Conservation (phyloP, 345 rosid species). For the Punica granatum region DNA sequence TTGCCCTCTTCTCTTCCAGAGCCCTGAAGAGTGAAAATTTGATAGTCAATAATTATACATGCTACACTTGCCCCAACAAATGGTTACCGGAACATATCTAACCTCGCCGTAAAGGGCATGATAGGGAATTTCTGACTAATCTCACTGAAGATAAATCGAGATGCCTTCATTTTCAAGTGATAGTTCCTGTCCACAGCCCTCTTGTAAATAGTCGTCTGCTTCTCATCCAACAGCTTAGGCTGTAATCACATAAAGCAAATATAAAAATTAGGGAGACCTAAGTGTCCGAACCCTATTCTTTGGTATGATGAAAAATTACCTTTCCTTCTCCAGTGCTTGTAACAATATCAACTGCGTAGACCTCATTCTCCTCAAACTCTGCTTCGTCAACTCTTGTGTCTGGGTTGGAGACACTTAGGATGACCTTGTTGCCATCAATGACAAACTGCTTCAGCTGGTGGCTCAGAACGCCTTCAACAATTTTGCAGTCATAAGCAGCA, state of each 20-base stretch:
- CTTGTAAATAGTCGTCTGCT: slow-evolving; percentile 86
- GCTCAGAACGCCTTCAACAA: slow-evolving; percentile 94
- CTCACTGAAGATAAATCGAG: slow-evolving; percentile 94
- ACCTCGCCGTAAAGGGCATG: slow-evolving; percentile 95
- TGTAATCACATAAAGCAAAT: slow-evolving; percentile 29
- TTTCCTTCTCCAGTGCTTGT: slow-evolving; percentile 97
- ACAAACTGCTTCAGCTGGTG: slow-evolving; percentile 88
- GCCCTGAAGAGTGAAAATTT: slow-evolving; percentile 42
- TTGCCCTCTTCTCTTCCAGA: slow-evolving; percentile 93
- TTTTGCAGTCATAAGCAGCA: slow-evolving; percentile 92
- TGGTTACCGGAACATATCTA: not conserved
- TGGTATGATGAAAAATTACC: slow-evolving; percentile 36
- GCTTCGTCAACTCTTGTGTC: slow-evolving; percentile 91
- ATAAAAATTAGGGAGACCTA: not conserved
- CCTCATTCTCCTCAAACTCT: slow-evolving; percentile 96
- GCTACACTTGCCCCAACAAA: too few species aligned
- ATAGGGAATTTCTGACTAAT: slow-evolving; percentile 68
- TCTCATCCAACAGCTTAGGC: slow-evolving; percentile 96
- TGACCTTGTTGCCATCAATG: slow-evolving; percentile 83
- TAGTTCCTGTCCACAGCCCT: slow-evolving; percentile 77
- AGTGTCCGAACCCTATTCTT: not conserved
- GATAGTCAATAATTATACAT: not conserved
- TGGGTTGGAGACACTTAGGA: slow-evolving; percentile 61
- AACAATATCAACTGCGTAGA: slow-evolving; percentile 80
- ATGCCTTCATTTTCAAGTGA: slow-evolving; percentile 96